These are phyloP conservation scores for Globisporangium cederbergense DNA, from an alignment of 352 stramenopile species.

Conservation along the genomic window DNA sequence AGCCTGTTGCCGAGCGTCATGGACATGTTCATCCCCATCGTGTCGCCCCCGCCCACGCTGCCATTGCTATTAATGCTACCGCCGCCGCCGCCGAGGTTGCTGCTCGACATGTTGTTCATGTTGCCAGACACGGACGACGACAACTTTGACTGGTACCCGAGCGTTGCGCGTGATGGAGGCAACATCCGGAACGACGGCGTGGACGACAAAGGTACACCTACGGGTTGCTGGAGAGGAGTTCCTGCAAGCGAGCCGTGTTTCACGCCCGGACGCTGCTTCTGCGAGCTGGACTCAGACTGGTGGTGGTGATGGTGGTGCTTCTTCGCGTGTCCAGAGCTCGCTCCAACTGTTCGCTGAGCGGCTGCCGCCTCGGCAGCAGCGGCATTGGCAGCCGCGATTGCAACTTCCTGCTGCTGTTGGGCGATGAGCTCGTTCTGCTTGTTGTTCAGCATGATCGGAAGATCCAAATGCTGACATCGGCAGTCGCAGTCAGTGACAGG, in stretches of 20 bases:
- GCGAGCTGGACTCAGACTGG: not conserved
- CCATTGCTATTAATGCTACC: conserved; percentile 17
- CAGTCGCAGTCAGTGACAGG: conserved; percentile 93
- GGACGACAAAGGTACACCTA: not conserved
- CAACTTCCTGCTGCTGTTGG: conserved; percentile 26
- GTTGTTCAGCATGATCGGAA: conserved; percentile 55
- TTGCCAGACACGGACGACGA: conserved; percentile 32
- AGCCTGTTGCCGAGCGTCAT: conserved; percentile 66
- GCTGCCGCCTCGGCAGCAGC: conserved; percentile 9
- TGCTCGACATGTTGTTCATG: conserved; percentile 19
- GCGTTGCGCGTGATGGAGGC: conserved; percentile 22
- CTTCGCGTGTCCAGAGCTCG: conserved; percentile 8
- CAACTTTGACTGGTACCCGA: conserved; percentile 16
- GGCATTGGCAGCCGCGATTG: conserved; percentile 18
- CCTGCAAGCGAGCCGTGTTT: conserved; percentile 17
- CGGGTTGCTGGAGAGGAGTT: conserved; percentile 13
- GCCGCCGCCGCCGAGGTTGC: conserved; percentile 18
- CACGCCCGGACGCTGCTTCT: conserved; percentile 11
- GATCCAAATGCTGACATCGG: conserved; percentile 80
- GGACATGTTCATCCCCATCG: conserved; percentile 16
- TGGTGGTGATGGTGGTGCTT: conserved; percentile 16
- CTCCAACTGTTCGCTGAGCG: conserved; percentile 10
- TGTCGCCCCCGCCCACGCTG: conserved; percentile 10
- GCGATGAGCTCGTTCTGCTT: conserved; percentile 42
- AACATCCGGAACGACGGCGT: conserved; percentile 19